Conservation (phyloP, 2,329 filamentous ascomycete species). For the Fusarium praegraminearum region DNA sequence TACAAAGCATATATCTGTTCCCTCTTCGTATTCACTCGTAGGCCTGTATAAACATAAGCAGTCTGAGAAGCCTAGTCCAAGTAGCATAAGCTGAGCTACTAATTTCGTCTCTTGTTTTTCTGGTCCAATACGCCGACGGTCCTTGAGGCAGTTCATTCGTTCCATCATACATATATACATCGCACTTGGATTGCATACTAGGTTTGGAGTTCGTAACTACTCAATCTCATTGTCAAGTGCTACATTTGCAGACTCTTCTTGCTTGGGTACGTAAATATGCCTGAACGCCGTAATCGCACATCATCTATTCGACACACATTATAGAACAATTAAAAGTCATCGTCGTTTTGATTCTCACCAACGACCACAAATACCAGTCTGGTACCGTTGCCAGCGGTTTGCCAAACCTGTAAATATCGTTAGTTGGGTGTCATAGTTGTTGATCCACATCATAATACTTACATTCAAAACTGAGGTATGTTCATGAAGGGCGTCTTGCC, state of each 20-base stretch:
- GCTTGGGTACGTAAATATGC: conserved; percentile 43
- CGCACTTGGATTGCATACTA: neutral
- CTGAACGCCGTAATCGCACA: conserved; percentile 51
- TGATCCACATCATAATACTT: conserved; percentile 62
- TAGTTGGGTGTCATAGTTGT: conserved; percentile 49
- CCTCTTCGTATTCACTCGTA: neutral
- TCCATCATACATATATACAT: neutral
- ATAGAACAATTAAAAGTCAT: conserved; percentile 54
- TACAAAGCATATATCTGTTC: conserved; percentile 29
- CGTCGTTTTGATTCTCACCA: conserved; percentile 62
- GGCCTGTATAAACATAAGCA: too few relatives aligned
- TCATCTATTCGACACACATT: conserved; percentile 32
- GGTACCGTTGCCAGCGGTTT: conserved; percentile 77
- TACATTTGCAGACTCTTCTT: conserved; percentile 36
- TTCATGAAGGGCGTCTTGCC: conserved; percentile 86
- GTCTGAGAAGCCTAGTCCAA: too few relatives aligned
- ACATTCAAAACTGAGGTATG: conserved; percentile 87
- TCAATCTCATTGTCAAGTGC: conserved; percentile 18
- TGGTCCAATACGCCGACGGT: too few relatives aligned
- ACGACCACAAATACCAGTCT: conserved; percentile 76
- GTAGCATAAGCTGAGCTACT: too few relatives aligned
- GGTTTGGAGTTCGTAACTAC: neutral
- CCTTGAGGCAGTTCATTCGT: neutral
- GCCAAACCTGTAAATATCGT: conserved; percentile 73
- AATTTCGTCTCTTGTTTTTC: too few relatives aligned